Evolutionary conservation across 164 flowering plant species (phyloP).

Genomic region (Macadamia tetraphylla): DNA sequence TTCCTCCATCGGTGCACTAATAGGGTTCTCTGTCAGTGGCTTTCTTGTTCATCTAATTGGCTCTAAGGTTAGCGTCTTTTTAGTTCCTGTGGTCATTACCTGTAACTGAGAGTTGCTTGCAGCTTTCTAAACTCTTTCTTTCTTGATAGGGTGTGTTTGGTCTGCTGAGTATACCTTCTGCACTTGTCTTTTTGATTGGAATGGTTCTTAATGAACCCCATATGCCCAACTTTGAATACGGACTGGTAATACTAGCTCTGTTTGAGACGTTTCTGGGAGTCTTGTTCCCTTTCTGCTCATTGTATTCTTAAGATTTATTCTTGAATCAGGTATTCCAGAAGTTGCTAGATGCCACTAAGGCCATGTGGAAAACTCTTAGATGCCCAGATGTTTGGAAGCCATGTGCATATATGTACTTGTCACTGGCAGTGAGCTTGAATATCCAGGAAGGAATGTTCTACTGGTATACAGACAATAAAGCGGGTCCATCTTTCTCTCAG

Average conservation of each 20-base stretch:
- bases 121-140: not conserved
- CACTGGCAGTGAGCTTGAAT: constrained; percentile 64
- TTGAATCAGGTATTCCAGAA: constrained; percentile 57
- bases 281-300: not conserved
- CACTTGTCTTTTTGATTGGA: constrained; percentile 59
- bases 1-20: constrained; percentile 63
- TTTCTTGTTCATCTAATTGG: constrained; percentile 78
- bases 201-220: constrained; percentile 53
- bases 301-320: not conserved
- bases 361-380: constrained; percentile 83
- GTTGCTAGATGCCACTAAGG: constrained; percentile 53
- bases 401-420: constrained; percentile 80
- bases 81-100: not conserved
- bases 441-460: constrained; percentile 88
- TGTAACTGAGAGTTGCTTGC: not conserved
- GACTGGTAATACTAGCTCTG: constrained; percentile 38
- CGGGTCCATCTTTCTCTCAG: constrained; percentile 89
- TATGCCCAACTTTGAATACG: constrained; percentile 44
- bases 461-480: constrained; percentile 79
- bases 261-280: not conserved
- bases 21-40: constrained; percentile 84
- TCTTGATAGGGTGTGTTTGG: constrained; percentile 75
- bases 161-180: constrained; percentile 63
- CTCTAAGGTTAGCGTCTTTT: constrained; percentile 52
- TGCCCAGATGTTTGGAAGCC: constrained; percentile 82